Conservation (phyloP, 164 flowering plant species). For the Platanus orientalis region DNA sequence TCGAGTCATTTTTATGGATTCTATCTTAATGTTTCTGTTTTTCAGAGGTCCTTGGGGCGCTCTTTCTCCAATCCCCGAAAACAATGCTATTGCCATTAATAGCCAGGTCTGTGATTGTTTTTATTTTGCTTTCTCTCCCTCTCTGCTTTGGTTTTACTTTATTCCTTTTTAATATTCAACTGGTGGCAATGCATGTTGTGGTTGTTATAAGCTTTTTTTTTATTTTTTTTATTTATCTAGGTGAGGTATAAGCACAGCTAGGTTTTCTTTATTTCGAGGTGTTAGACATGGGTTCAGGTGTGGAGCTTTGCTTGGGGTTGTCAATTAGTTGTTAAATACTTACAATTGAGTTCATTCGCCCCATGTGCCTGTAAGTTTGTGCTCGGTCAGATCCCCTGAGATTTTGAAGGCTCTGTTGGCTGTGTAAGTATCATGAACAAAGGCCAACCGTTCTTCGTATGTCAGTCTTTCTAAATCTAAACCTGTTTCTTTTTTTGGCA, state of each 20-base stretch:
- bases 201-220: not conserved
- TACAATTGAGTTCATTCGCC: no score
- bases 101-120: constrained; percentile 44
- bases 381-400: no score
- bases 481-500: no score
- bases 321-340: no score
- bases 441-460: no score
- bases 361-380: no score
- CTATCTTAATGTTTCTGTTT: constrained; percentile 7
- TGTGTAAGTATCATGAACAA: no score
- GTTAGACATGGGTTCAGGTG: no score
- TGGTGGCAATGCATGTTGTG: not conserved
- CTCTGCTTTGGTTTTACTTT: not conserved
- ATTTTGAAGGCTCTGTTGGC: no score
- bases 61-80: constrained; percentile 91
- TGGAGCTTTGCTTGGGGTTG: no score
- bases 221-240: no score
- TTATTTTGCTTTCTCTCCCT: not conserved
- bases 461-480: no score
- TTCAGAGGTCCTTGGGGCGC: constrained; percentile 98
- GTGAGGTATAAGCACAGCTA: not conserved
- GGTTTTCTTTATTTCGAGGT: not conserved
- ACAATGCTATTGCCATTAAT: constrained; percentile 85
- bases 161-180: not conserved
- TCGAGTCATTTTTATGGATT: not conserved